A percentile compares a stretch with the other conserved stretches of the same genome.
These are phyloP conservation scores for Coffea humblotiana DNA, from an alignment of 305 asterid species.

Conservation along the genomic window DNA sequence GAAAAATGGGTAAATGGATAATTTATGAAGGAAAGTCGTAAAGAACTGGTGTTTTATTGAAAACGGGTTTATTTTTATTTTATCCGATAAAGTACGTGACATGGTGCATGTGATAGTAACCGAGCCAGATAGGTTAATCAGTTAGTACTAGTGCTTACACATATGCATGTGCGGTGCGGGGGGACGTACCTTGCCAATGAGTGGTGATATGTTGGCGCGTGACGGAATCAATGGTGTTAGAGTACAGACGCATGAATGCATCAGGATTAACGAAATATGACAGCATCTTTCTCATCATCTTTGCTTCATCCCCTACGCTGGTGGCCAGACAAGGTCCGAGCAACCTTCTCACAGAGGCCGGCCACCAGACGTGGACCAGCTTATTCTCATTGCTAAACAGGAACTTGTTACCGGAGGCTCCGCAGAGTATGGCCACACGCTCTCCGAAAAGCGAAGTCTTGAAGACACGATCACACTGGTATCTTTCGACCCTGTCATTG, in stretches of 20 bases:
- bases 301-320: slow-evolving; percentile 28
- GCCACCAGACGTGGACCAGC: slow-evolving; percentile 43
- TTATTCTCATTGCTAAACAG: slow-evolving; percentile 33
- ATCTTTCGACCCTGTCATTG: slow-evolving; percentile 21
- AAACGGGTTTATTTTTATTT: too few species aligned
- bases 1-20: too few species aligned
- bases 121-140: too few species aligned
- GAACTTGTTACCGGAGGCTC: slow-evolving; percentile 33
- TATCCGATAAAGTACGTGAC: too few species aligned
- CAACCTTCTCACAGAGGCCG: slow-evolving; percentile 25
- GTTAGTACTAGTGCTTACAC: too few species aligned
- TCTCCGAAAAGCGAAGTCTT: slow-evolving; percentile 30
- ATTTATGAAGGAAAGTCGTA: too few species aligned
- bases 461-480: slow-evolving; percentile 23
- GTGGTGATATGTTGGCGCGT: slow-evolving; percentile 30
- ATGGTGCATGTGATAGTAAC: too few species aligned
- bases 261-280: slow-evolving; percentile 33
- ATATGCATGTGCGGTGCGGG: too few species aligned
- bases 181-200: slow-evolving; percentile 30
- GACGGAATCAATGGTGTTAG: slow-evolving; percentile 29
- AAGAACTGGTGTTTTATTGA: too few species aligned
- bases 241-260: slow-evolving; percentile 30
- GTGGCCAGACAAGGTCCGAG: slow-evolving; percentile 28
- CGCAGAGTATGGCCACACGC: slow-evolving; percentile 23
- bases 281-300: slow-evolving; percentile 33